Conservation (phyloP, 768 basidiomycete species). For the Lyophyllum shimeji region DNA sequence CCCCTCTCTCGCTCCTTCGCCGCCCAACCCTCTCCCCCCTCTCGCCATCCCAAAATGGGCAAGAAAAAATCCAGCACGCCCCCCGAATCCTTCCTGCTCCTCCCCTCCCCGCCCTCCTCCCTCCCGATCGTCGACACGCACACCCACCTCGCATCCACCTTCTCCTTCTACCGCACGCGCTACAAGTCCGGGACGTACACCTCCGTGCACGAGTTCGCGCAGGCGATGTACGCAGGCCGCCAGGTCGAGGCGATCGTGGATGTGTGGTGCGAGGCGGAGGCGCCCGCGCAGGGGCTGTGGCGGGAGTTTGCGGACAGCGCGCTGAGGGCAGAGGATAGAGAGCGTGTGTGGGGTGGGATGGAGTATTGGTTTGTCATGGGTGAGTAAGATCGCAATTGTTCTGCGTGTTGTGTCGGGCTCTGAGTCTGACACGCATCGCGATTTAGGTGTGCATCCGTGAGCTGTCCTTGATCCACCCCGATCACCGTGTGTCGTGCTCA, state of each 20-base stretch:
- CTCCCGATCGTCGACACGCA: slow-evolving; percentile 76
- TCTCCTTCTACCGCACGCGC: slow-evolving; percentile 53
- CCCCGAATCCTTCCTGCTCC: slow-evolving; percentile 33
- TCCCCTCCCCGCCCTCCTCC: slow-evolving; percentile 35
- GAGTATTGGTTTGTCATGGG: slow-evolving; percentile 87
- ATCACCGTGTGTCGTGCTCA: slow-evolving; percentile 26
- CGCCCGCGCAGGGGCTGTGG: slow-evolving; percentile 64
- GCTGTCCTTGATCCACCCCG: no score
- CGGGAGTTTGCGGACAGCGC: slow-evolving; percentile 75
- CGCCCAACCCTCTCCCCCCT: background rate
- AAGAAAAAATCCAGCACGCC: slow-evolving; percentile 39
- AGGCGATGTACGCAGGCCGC: slow-evolving; percentile 54
- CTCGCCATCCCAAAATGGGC: slow-evolving; percentile 26
- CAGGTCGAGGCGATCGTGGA: slow-evolving; percentile 73
- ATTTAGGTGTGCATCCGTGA: slow-evolving; percentile 70
- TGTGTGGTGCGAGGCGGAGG: slow-evolving; percentile 90
- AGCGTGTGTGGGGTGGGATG: slow-evolving; percentile 60
- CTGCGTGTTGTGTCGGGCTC: no score
- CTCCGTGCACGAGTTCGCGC: slow-evolving; percentile 69
- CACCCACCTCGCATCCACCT: slow-evolving; percentile 81
- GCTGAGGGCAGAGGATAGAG: slow-evolving; percentile 44
- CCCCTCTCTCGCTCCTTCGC: background rate
- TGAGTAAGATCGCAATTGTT: slow-evolving; percentile 26
- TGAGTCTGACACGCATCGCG: background rate
- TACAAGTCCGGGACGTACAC: slow-evolving; percentile 58